Percentiles rank a stretch among this genome's conserved stretches.
These are phyloP conservation scores for Zygotorulaspora chibaensis DNA, from an alignment of 805 yeast species.

Conservation along the genomic window DNA sequence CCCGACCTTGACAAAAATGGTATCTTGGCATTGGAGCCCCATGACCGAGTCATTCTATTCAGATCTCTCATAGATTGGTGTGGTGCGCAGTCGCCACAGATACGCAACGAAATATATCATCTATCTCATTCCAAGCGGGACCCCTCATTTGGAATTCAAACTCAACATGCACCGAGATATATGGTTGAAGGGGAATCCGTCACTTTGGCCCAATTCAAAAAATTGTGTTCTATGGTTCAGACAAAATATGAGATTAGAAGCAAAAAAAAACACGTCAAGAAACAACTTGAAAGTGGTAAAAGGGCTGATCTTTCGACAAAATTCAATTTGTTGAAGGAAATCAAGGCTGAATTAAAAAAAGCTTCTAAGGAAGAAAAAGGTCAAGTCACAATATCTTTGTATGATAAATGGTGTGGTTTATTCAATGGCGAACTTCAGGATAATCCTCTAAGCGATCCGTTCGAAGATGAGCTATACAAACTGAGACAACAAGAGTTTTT, in stretches of 20 bases:
- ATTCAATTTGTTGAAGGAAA: constrained; percentile 18
- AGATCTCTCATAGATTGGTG: constrained; percentile 26
- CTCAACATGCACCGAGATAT: constrained; percentile 27
- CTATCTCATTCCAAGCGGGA: constrained; percentile 28
- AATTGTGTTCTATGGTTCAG: constrained; percentile 25
- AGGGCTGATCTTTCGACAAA: constrained; percentile 24
- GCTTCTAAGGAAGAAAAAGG: constrained; percentile 15
- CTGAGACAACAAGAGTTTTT: constrained; percentile 31
- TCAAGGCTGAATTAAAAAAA: constrained; percentile 18
- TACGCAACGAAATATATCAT: constrained; percentile 29
- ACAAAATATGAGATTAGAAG: constrained; percentile 24
- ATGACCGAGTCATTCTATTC: constrained; percentile 26
- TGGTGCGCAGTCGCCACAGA: constrained; percentile 21
- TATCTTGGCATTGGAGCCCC: constrained; percentile 23
- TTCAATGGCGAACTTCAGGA: constrained; percentile 26
- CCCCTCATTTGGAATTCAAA: constrained; percentile 26
- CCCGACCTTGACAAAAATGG: constrained; percentile 25
- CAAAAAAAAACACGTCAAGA: constrained; percentile 24
- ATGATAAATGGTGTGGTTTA: constrained; percentile 26
- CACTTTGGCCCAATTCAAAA: constrained; percentile 22
- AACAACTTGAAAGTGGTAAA: constrained; percentile 22
- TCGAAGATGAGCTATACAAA: constrained; percentile 25
- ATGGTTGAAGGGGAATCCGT: constrained; percentile 24
- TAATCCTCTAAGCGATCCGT: constrained; percentile 30
- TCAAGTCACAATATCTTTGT: constrained; percentile 13